These are phyloP conservation scores for Fusarium sp. DNA, from an alignment of 2,329 filamentous ascomycete genomes.

Conservation along the genomic window DNA sequence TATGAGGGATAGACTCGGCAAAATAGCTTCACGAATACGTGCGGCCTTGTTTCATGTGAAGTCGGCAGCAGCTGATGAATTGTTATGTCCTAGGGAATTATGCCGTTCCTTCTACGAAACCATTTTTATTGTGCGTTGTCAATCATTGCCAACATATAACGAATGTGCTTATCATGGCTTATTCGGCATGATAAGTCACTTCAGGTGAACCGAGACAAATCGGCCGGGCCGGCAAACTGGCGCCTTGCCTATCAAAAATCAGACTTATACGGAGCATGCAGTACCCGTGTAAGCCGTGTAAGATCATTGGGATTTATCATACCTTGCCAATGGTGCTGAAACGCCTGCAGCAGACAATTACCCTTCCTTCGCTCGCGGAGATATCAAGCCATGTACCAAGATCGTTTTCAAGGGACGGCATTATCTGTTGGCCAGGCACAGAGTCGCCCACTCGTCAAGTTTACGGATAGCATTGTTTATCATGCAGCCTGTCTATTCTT, in stretches of 20 bases:
- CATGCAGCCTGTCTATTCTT: background rate
- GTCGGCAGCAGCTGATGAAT: background rate
- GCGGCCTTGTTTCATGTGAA: background rate
- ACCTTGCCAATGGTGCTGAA: slow-evolving; percentile 1
- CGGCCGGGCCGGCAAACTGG: slow-evolving; percentile 3
- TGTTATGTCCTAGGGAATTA: background rate
- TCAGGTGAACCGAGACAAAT: slow-evolving; percentile 17
- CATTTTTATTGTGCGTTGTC: background rate
- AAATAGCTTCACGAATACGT: slow-evolving; percentile 12
- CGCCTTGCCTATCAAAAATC: slow-evolving; percentile 3
- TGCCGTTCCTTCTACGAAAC: background rate
- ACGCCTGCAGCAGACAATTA: background rate
- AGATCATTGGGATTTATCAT: background rate
- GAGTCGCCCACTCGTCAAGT: background rate
- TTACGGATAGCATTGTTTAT: background rate
- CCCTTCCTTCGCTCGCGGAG: background rate
- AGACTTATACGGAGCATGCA: slow-evolving; percentile 3
- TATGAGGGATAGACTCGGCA: background rate
- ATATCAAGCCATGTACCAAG: background rate
- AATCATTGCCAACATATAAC: background rate
- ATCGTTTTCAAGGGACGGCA: background rate
- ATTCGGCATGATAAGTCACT: slow-evolving; percentile 9
- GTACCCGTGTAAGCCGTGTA: background rate
- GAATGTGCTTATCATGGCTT: slow-evolving; percentile 7
- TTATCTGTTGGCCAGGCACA: slow-evolving; percentile 1